Evolutionary conservation across 352 stramenopile genomes (phyloP).

Genomic region (Hyaloperonospora brassicae): DNA sequence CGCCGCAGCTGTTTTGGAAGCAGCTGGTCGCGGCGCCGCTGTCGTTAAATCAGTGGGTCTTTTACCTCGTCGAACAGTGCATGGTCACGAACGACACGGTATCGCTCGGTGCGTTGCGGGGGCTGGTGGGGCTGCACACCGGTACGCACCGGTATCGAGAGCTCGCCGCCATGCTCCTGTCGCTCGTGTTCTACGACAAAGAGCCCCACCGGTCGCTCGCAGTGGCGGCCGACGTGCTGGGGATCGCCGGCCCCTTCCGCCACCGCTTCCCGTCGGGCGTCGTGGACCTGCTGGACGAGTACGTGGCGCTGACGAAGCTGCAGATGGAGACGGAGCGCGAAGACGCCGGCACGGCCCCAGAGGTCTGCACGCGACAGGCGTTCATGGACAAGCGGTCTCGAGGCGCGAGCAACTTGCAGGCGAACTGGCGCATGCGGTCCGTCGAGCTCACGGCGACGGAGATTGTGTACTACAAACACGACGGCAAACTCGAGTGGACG

Average conservation of each 20-base stretch:
- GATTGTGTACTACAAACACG: slow-evolving; percentile 62
- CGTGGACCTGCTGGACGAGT: slow-evolving; percentile 49
- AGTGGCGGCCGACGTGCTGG: slow-evolving; percentile 43
- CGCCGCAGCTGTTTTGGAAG: slow-evolving; percentile 35
- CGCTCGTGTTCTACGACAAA: slow-evolving; percentile 39
- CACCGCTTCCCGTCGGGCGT: slow-evolving; percentile 47
- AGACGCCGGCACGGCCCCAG: slow-evolving; percentile 38
- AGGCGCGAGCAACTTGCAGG: slow-evolving; percentile 42
- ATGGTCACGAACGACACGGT: slow-evolving; percentile 42
- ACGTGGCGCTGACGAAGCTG: slow-evolving; percentile 43
- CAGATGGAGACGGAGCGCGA: slow-evolving; percentile 46
- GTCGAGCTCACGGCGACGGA: slow-evolving; percentile 38
- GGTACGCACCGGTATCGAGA: slow-evolving; percentile 43
- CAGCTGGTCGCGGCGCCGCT: slow-evolving; percentile 36
- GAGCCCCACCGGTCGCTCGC: slow-evolving; percentile 26
- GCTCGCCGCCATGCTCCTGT: slow-evolving; percentile 47
- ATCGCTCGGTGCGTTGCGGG: slow-evolving; percentile 38
- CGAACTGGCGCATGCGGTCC: slow-evolving; percentile 69
- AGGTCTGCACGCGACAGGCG: slow-evolving; percentile 22
- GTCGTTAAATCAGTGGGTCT: slow-evolving; percentile 54
- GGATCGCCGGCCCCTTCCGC: slow-evolving; percentile 40
- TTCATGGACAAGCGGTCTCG: slow-evolving; percentile 59
- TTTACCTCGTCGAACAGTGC: slow-evolving; percentile 54
- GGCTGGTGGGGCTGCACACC: slow-evolving; percentile 38
- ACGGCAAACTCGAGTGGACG: slow-evolving; percentile 39